Conservation (phyloP, 2,329 filamentous ascomycete genomes). For the Epichloe gansuensis region DNA sequence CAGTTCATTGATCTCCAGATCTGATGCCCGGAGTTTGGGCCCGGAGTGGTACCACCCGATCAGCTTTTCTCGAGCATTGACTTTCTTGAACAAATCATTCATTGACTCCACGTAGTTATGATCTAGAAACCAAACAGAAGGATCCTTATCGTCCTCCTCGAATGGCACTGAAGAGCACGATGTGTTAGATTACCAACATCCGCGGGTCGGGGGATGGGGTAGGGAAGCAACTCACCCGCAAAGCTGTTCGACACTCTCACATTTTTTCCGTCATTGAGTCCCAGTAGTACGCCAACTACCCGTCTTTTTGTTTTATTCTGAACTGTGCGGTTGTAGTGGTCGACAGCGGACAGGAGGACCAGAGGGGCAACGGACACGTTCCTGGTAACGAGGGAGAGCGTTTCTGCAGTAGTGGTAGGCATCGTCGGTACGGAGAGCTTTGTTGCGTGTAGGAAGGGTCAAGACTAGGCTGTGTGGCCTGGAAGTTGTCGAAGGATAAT, state of each 20-base stretch:
- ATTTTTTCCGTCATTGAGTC: conserved; percentile 91
- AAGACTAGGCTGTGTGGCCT: not conserved
- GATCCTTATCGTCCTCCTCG: conserved; percentile 97
- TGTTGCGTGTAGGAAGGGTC: not conserved
- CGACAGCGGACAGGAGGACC: conserved; percentile 92
- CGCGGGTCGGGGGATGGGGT: not conserved
- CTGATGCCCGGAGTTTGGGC: conserved; percentile 88
- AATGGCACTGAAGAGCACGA: conserved; percentile 60
- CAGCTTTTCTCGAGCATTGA: conserved; percentile 96
- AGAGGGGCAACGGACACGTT: conserved; percentile 95
- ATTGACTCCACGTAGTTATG: conserved; percentile 99
- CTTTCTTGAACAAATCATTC: conserved; percentile 99
- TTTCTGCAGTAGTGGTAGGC: conserved; percentile 95
- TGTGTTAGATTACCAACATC: conserved; percentile 7
- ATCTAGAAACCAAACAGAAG: conserved; percentile 96
- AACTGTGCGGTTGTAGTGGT: conserved; percentile 90
- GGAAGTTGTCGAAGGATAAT: not conserved
- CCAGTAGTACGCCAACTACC: conserved; percentile 87
- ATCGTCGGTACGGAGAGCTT: conserved; percentile 38
- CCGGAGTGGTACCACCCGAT: conserved; percentile 99
- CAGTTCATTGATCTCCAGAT: conserved; percentile 97
- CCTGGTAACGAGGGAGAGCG: conserved; percentile 83
- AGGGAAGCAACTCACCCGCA: conserved; percentile 49
- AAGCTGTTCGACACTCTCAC: conserved; percentile 98
- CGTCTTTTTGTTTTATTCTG: conserved; percentile 76